Evolutionary conservation across 2,329 filamentous ascomycete genomes (phyloP), one percentile per base, ranked within the genome.

Genomic region (Didymella pomorum): DNA sequence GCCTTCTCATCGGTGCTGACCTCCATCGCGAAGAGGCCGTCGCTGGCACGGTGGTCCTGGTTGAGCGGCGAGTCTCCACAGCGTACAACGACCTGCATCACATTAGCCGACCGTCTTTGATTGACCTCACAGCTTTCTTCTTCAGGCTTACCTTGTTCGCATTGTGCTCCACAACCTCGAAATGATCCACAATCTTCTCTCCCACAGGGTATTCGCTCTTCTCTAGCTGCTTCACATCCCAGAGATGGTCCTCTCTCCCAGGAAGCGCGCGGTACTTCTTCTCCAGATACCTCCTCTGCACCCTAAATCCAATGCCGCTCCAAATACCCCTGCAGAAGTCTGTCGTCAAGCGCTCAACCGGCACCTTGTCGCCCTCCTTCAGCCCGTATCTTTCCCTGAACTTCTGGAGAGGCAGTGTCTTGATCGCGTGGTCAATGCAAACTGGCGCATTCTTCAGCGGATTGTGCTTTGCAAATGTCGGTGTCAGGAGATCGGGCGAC

Each of bases 11-110:
- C 76, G 45, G 67, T 77, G 3, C 61, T 69, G n/a, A 78, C 76
- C 56, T 78, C 74, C 66, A 79, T 78, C 0, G 71, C 67, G 61
- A 79, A 79, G 0, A 78, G 54, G 8, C 76, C 76, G 29, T 79
- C 76, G 7, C 68, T 71, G 1, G 72, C 65, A 5, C 76, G 63
- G 2, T 56, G 71, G 1, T 68, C 70, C 2, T 58, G 25, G 18
- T 72, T 73, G 1, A 73, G 52, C 4, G 76, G 76, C 0, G 72
- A 73, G 42, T 78, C 76, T 28, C 76, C 76, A 52, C 76, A 79
- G 10, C 76, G 68, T 1, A 79, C 74, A 5, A 73, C 62, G 14
- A 79, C 74, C 76, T 76, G 39, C 31, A 23, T 7, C n/a, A 1
- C 26, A 58, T 68, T 31, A 70, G 61, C 41, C 21, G 41, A 21